Evolutionary conservation across 371 early-diverging fungal genomes (phyloP).

Genomic region (Coemansia sp.): DNA sequence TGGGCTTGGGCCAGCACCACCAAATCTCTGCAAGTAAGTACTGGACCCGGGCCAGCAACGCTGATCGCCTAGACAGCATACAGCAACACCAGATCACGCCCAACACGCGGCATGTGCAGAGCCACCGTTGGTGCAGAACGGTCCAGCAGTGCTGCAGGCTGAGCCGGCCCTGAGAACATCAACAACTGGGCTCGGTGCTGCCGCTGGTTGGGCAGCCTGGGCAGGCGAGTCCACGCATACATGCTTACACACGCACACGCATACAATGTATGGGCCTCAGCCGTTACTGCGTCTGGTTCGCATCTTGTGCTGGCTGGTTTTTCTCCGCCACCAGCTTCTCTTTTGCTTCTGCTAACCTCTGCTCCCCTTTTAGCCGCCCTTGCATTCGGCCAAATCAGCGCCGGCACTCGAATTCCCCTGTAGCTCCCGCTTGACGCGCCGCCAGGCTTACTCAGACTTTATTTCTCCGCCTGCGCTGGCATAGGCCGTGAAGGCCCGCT

Average conservation of each 20-base stretch:
- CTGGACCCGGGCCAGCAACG: background rate
- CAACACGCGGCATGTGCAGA: background rate
- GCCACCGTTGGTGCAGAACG: background rate
- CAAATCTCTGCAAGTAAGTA: background rate
- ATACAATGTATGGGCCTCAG: background rate
- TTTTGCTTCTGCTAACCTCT: slow-evolving; percentile 4
- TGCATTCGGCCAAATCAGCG: slow-evolving; percentile 8
- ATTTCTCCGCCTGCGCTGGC: background rate
- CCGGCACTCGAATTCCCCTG: background rate
- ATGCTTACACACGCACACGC: background rate
- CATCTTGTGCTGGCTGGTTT: background rate
- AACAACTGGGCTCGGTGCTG: background rate
- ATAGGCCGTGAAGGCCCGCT: background rate
- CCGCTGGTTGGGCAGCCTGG: background rate
- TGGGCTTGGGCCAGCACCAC: too few species aligned
- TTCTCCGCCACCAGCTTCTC: background rate
- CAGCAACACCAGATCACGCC: background rate
- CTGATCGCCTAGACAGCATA: background rate
- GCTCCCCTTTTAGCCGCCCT: background rate
- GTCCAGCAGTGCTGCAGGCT: background rate
- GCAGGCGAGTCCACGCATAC: background rate
- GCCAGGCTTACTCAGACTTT: background rate
- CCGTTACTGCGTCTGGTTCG: slow-evolving; percentile 1
- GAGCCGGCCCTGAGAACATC: background rate
- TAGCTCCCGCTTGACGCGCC: background rate